These are phyloP conservation scores for Mrakiaceae sp. DNA, from an alignment of 1,284 basidiomycete species.

Conservation along the genomic window DNA sequence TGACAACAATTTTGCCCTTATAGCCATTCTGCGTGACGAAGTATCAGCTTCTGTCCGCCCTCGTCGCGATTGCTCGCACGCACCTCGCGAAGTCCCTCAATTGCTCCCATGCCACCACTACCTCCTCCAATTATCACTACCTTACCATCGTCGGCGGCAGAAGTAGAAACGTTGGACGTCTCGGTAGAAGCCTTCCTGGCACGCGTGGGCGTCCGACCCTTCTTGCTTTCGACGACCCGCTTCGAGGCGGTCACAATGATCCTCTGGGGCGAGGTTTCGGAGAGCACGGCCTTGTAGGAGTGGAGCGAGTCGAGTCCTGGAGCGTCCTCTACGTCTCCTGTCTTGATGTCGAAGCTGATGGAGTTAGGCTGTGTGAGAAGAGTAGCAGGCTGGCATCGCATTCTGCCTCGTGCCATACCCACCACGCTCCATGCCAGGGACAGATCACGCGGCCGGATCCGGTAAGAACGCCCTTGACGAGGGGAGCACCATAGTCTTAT, in stretches of 20 bases:
- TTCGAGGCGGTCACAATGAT: constrained; percentile 67
- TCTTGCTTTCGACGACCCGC: constrained; percentile 57
- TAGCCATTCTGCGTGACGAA: constrained; percentile 52
- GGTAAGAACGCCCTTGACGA: constrained; percentile 65
- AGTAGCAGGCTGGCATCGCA: neutral
- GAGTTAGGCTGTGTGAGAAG: neutral
- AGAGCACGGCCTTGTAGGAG: constrained; percentile 59
- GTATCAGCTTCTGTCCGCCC: no score
- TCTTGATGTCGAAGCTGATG: constrained; percentile 39
- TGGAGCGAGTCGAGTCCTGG: constrained; percentile 78
- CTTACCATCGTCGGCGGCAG: constrained; percentile 29
- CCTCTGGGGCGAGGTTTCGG: constrained; percentile 48
- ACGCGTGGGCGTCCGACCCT: constrained; percentile 43
- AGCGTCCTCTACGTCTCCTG: constrained; percentile 60
- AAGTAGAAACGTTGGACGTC: constrained; percentile 30
- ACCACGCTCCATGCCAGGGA: constrained; percentile 77
- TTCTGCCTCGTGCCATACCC: neutral
- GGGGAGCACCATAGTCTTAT: constrained; percentile 29
- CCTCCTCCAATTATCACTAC: constrained; percentile 85
- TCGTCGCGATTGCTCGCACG: constrained; percentile 7
- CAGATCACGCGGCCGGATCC: constrained; percentile 69
- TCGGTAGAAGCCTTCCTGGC: constrained; percentile 25
- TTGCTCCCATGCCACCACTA: constrained; percentile 62
- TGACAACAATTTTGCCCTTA: constrained; percentile 60
- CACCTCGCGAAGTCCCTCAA: constrained; percentile 76